phyloP scores from a whole-genome alignment of 306 rosid genomes.

The Malus orientalis region DNA sequence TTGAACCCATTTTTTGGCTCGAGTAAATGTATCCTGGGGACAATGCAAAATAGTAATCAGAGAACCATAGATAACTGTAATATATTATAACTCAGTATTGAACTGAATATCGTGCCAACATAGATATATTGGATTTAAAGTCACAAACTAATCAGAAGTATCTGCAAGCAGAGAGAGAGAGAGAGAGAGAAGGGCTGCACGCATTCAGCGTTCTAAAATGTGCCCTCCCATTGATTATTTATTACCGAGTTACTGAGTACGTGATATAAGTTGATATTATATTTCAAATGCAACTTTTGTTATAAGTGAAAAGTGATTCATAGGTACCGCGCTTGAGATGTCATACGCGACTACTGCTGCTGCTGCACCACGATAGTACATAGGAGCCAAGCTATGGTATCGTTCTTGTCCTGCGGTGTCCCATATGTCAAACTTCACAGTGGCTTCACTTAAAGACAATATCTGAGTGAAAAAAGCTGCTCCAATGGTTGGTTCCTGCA shows the following conservation, averaged over 20 bases:
- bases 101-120: not conserved
- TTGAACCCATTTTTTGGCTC: constrained; percentile 90
- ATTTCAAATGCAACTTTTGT: too few species aligned
- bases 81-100: not conserved
- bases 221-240: too few species aligned
- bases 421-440: constrained; percentile 91
- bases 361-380: constrained; percentile 94
- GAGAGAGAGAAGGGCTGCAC: too few species aligned
- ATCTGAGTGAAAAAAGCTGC: constrained; percentile 90
- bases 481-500: constrained; percentile 87
- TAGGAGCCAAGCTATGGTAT: constrained; percentile 86
- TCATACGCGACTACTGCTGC: constrained; percentile 81
- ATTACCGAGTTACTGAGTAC: too few species aligned
- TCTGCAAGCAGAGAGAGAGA: too few species aligned
- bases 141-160: too few species aligned
- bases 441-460: constrained; percentile 68
- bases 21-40: constrained; percentile 65
- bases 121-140: too few species aligned
- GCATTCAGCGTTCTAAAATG: too few species aligned
- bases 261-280: too few species aligned
- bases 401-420: constrained; percentile 96
- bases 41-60: not conserved
- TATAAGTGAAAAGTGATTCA: not conserved
- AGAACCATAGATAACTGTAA: not conserved
- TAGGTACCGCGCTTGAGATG: constrained; percentile 51